Percentiles rank a stretch among this genome's conserved stretches.
These are phyloP conservation scores for Syncephalastrum racemosum DNA, from an alignment of 371 early-diverging fungal genomes.

Conservation along the genomic window DNA sequence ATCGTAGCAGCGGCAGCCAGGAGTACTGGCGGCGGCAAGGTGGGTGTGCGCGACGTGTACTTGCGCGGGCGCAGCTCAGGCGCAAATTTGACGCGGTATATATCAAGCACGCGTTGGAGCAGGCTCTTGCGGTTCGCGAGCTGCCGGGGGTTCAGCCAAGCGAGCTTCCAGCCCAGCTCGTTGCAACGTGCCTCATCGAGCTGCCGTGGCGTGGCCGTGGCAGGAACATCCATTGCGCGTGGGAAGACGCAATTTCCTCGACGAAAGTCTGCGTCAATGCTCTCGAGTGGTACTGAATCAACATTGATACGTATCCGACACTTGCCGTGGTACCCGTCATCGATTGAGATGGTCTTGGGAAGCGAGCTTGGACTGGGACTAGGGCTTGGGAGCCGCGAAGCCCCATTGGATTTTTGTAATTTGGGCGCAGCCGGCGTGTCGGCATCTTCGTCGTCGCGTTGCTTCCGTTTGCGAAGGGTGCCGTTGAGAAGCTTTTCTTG, in stretches of 20 bases:
- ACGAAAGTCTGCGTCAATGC: conserved; percentile 38
- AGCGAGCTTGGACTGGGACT: background rate
- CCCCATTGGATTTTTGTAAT: background rate
- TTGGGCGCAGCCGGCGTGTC: conserved; percentile 6
- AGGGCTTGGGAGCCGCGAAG: background rate
- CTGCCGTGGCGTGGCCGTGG: conserved; percentile 31
- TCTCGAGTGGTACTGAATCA: conserved; percentile 40
- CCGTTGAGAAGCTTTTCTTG: conserved; percentile 73
- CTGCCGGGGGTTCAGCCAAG: conserved; percentile 51
- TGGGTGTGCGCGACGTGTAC: conserved; percentile 36
- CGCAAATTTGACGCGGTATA: conserved; percentile 41
- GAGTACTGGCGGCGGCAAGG: conserved; percentile 20
- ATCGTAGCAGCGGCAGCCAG: conserved; percentile 20
- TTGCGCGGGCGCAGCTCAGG: conserved; percentile 40
- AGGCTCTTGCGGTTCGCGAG: conserved; percentile 47
- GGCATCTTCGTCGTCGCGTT: conserved; percentile 31
- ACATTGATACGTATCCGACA: conserved; percentile 46
- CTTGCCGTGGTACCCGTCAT: conserved; percentile 23
- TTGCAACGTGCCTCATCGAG: conserved; percentile 48
- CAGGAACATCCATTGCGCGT: conserved; percentile 33
- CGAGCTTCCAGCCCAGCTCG: conserved; percentile 53
- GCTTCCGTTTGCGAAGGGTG: conserved; percentile 49
- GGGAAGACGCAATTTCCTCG: conserved; percentile 50
- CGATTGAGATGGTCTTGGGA: conserved; percentile 26
- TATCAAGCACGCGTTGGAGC: conserved; percentile 46